These are phyloP conservation scores for Gossypium davidsonii DNA, from an alignment of 441 rosid species.

Conservation along the genomic window DNA sequence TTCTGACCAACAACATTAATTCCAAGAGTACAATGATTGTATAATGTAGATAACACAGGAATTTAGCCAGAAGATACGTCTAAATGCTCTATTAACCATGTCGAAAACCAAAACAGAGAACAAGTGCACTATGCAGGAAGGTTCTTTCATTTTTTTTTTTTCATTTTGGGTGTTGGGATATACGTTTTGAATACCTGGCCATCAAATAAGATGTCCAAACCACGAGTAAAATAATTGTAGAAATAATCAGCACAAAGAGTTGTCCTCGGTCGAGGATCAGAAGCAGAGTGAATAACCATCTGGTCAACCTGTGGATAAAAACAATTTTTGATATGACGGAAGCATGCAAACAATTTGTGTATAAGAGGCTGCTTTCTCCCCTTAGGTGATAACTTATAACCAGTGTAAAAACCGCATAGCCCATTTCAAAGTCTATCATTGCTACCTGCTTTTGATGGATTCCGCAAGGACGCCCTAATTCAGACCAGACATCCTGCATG, in stretches of 20 bases:
- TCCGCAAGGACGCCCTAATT: slow-evolving; percentile 96
- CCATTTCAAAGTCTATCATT: slow-evolving; percentile 11
- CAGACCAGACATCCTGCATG: slow-evolving; percentile 95
- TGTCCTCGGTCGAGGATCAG: slow-evolving; percentile 82
- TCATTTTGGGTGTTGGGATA: neutral
- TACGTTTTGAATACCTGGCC: slow-evolving; percentile 57
- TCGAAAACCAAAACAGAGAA: neutral
- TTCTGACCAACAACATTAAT: slow-evolving; percentile 2
- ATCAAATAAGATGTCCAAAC: slow-evolving; percentile 90
- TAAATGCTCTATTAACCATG: neutral
- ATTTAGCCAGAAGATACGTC: neutral
- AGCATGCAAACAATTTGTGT: neutral
- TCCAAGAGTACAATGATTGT: neutral
- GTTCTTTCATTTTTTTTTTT: neutral
- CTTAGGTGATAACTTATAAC: neutral
- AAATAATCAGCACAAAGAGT: slow-evolving; percentile 94
- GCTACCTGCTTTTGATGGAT: slow-evolving; percentile 93
- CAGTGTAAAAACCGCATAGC: neutral
- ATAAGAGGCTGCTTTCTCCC: neutral
- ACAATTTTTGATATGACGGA: neutral
- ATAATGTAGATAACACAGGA: neutral
- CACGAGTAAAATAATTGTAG: slow-evolving; percentile 92
- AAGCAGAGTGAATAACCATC: slow-evolving; percentile 96
- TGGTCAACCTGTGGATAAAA: slow-evolving; percentile 72
- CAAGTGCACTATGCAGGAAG: neutral